Evolutionary conservation across 768 basidiomycete genomes (phyloP), one percentile per base, ranked within the genome.

Genomic region (Lentinula lateritia): DNA sequence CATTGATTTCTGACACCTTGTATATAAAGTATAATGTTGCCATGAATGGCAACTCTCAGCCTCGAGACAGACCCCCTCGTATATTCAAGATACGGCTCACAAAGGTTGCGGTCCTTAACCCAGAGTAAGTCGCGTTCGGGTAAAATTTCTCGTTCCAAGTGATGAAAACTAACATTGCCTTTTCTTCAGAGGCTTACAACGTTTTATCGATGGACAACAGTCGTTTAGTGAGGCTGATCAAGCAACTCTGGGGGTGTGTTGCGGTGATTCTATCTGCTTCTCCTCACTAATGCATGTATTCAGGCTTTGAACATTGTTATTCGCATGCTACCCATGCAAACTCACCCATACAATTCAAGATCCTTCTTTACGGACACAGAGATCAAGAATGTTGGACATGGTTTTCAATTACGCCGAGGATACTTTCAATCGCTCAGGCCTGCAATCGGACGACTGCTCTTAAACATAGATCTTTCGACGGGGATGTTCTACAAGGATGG

Each of bases 381-480:
- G 56, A 79, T 73, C 8, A 79, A 75, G 50, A 66, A 72, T 34
- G 76, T 91, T 28, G 87, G 89, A 0, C 68, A 70, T 0, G 90
- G 92, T 0, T 77, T 93, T 3, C 80, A 84, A 13, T 77, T 91
- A 0, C 90, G 89, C 89, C 79, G 90, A 3, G 91, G 91, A 0
- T 91, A 89, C 60, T 92, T 93, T 72, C 91, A 92, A 68, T 89
- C 87, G 0, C 80, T 91, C 12, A 79, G 91, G 20, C 90, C 90
- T 3, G 83, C 82, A 0, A 78, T 85, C 16, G 84, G 84, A 0
- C 74, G 75, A 0, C 80, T 93, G 66, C 70, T 91, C 32, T 76
- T 92, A 65, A 93, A 92, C 61, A 79, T 93, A 64, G 91, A 93
- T 63, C 89, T 91, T 52, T 84, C 86, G 0, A 89, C 90, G 0